A percentile compares a stretch with the other conserved stretches of the same genome.
Conservation (phyloP, 73 alveolate species). For the Blepharisma japonicum region DNA sequence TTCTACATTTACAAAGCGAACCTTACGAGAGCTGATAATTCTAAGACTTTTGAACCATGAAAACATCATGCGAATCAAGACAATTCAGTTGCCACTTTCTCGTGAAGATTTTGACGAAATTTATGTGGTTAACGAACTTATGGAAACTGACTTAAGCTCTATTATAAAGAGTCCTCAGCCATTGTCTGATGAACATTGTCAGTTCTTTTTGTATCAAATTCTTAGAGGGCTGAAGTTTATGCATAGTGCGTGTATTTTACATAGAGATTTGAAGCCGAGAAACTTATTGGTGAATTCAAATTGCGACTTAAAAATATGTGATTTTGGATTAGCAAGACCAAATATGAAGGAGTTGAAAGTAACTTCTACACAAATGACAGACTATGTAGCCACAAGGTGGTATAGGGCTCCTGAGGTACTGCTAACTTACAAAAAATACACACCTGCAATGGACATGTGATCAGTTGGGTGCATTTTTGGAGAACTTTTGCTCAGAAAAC, state of each 20-base stretch:
- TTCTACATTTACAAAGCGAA: slow-evolving; percentile 68
- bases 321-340: slow-evolving; percentile 88
- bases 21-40: slow-evolving; percentile 72
- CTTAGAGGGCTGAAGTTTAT: slow-evolving; percentile 88
- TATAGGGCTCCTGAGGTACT: slow-evolving; percentile 88
- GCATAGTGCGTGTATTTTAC: slow-evolving; percentile 88
- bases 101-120: slow-evolving; percentile 73
- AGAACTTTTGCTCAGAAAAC: slow-evolving; percentile 81
- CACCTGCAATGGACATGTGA: slow-evolving; percentile 80
- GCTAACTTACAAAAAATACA: slow-evolving; percentile 54
- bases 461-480: slow-evolving; percentile 95
- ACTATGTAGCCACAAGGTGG: slow-evolving; percentile 85
- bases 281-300: slow-evolving; percentile 85
- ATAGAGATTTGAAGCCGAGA: slow-evolving; percentile 90
- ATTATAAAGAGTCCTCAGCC: slow-evolving; percentile 88
- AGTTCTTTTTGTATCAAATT: slow-evolving; percentile 90
- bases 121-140: slow-evolving; percentile 87
- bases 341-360: slow-evolving; percentile 49
- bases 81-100: slow-evolving; percentile 58
- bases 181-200: slow-evolving; percentile 91
- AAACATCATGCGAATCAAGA: slow-evolving; percentile 58
- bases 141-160: slow-evolving; percentile 96
- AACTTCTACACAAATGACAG: slow-evolving; percentile 61
- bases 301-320: slow-evolving; percentile 92
- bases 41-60: slow-evolving; percentile 71